These are phyloP conservation scores for Prunus armeniaca DNA, from an alignment of 306 rosid genomes.

Conservation along the genomic window DNA sequence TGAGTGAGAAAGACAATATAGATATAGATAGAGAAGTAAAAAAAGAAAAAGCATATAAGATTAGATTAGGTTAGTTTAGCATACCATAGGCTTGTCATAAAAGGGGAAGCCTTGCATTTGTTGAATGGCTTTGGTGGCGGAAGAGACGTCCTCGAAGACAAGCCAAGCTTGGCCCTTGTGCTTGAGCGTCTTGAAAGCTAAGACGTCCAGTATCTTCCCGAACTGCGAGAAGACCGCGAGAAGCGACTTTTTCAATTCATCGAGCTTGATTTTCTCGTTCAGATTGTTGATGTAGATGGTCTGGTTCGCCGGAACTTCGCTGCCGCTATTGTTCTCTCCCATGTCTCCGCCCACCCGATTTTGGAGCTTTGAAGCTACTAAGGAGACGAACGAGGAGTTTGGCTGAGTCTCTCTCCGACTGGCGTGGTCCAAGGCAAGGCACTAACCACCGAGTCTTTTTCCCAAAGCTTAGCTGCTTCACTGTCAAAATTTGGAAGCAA, in stretches of 20 bases:
- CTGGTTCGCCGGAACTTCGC: slow-evolving; percentile 54
- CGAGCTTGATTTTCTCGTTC: slow-evolving; percentile 92
- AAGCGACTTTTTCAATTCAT: slow-evolving; percentile 88
- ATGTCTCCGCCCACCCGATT: slow-evolving; percentile 19
- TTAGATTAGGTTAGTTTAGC: neutral
- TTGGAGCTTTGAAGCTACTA: neutral
- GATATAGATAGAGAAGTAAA: neutral
- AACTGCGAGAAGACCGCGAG: slow-evolving; percentile 90
- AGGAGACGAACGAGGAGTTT: neutral
- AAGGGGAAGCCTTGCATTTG: slow-evolving; percentile 99
- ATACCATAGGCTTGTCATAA: slow-evolving; percentile 93
- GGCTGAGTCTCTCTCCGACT: neutral
- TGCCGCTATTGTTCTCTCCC: slow-evolving; percentile 56
- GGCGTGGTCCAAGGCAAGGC: neutral
- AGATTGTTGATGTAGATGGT: slow-evolving; percentile 97
- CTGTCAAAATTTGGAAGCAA: too few relatives aligned
- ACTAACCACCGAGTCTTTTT: neutral
- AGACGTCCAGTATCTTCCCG: slow-evolving; percentile 89
- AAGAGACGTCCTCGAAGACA: slow-evolving; percentile 77
- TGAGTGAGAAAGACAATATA: too few relatives aligned
- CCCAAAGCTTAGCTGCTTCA: neutral
- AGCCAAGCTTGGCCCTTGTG: slow-evolving; percentile 99
- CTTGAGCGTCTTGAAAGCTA: slow-evolving; percentile 85
- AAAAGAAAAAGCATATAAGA: neutral
- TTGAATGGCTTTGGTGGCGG: slow-evolving; percentile 89